A percentile compares a stretch with the other conserved stretches of the same genome.
phyloP scores from a whole-genome alignment of 2,329 filamentous ascomycete genomes.

The Ascochyta clinopodiicola region DNA sequence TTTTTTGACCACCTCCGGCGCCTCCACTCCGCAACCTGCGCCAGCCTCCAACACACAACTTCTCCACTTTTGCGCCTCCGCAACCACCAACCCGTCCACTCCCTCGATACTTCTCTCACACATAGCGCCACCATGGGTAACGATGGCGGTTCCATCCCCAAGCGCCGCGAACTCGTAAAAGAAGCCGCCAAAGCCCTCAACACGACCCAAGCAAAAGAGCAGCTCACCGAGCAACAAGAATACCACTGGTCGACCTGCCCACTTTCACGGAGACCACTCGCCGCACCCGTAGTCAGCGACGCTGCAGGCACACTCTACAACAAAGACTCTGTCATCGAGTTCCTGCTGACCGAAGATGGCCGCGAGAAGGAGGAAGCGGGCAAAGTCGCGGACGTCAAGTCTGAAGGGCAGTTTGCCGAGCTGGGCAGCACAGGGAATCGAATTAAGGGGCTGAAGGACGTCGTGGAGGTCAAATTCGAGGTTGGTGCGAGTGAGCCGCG shows the following conservation, averaged over 20 bases:
- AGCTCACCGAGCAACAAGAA: slow-evolving; percentile 80
- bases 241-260: slow-evolving; percentile 90
- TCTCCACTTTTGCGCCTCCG: slow-evolving; percentile 7
- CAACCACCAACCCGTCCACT: background rate
- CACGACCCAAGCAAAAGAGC: slow-evolving; percentile 85
- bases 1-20: slow-evolving; percentile 22
- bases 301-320: slow-evolving; percentile 87
- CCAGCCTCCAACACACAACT: slow-evolving; percentile 1
- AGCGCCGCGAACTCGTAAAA: slow-evolving; percentile 93
- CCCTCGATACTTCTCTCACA: background rate
- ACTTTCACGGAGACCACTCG: slow-evolving; percentile 78
- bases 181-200: slow-evolving; percentile 84
- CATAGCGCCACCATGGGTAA: slow-evolving; percentile 75
- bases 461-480: slow-evolving; percentile 84
- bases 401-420: slow-evolving; percentile 63
- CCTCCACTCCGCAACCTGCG: slow-evolving; percentile 27
- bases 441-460: slow-evolving; percentile 82
- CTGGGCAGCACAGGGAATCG: slow-evolving; percentile 60
- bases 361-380: slow-evolving; percentile 66
- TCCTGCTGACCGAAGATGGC: slow-evolving; percentile 63
- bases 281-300: slow-evolving; percentile 82
- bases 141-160: slow-evolving; percentile 94
- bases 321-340: slow-evolving; percentile 85
- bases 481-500: slow-evolving; percentile 47
- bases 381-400: slow-evolving; percentile 50